Evolutionary conservation across 495 filamentous ascomycete genomes (phyloP), one percentile per base, ranked within the genome.

Genomic region (Aspergillus hancockii): DNA sequence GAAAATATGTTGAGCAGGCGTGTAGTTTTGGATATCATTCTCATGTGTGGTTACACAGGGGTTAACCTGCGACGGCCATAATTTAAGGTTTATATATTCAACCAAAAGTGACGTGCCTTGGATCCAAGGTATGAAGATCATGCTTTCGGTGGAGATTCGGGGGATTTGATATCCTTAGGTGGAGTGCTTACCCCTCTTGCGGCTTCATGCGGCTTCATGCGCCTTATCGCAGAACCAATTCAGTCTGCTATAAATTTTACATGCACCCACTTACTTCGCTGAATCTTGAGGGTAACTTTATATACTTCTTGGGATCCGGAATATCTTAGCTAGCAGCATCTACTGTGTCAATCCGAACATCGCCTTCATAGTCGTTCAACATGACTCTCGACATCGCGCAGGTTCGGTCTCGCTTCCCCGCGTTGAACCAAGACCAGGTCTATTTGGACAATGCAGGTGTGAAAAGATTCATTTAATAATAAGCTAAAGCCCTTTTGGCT

Each of bases 381-480:
- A 68, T 65, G 65, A 50, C 59, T 51, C 81, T 90, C 67, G 72
- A 85, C 61, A 72, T 90, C 41, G 63, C 75, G 8, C 65, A 69
- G 14, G 82, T 81, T n/a, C 83, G 83, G 50, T 69, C 78, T 49
- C 73, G 76, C 23, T 91, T 92, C 79, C 87, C 88, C 51, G 86
- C 88, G 16, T 67, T 91, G 46, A 59, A 81, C 23, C 78, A 85
- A 60, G 73, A 83, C 38, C 88, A 91, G 63, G 76, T 91, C 34
- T 90, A 82, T 67, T 79, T 91, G 63, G 88, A 92, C 64, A 91
- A 91, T 63, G 88, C 89, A 4, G 71, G 69, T 74, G 41, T 4
- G 34, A 23, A 45, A 30, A 31, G 14, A 0, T 34, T 58, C 2
- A 2, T 8, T 12, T 16, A 14, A 40, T 9, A 10, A 19, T 8